Base-by-base conservation (phyloP, 2,329 filamentous ascomycete genomes). In the Aspergillus persii region DNA sequence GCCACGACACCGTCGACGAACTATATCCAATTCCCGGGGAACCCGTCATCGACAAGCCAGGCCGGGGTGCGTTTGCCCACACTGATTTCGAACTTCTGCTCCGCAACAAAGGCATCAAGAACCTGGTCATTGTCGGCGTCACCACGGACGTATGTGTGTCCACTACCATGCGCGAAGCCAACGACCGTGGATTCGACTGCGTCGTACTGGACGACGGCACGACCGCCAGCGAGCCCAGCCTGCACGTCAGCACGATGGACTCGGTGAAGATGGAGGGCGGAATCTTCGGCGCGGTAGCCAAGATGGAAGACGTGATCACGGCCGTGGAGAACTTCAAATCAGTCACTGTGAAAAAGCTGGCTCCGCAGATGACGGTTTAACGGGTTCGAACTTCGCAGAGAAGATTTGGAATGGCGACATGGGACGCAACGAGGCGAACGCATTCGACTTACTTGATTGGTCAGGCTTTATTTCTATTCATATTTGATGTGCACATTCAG, bases 1-100 rank as follows among this genome's bases (percentile, higher is more conserved):
- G 85, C 0, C 84, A 86, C 66, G 84, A 83, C 50, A 85, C 81
- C 31, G 78, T 87, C 18, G 72, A 79, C 7, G 84, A 87, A 63
- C 69, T 85, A 33, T 79, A 78, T 58, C 83, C 82, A 12, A 56
- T 79, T 15, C 69, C 71, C 1, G 74, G 73, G 2, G 83, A 85
- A 63, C 76, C 80, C 0, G 74, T 84, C 8, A 79, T 85, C 48
- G 83, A 85, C 68, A 84, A 85, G 68, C 81, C 82, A 0, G 82
- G 82, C 0, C 77, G 81, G 27, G 77, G 82, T 1, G 81, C 82
- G 3, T 85, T 85, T 67, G 70, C 77, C 6, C 74, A 84, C 62
- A 85, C 83, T 0, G 83, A 85, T 55, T 80, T 85, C 54, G 81
- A 85, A 57, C 74, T 80, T 0, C 66, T 81, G 53, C 72, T 86